Evolutionary conservation across 2,329 filamentous ascomycete genomes (phyloP).

Genomic region (Aureobasidium mangrovei): DNA sequence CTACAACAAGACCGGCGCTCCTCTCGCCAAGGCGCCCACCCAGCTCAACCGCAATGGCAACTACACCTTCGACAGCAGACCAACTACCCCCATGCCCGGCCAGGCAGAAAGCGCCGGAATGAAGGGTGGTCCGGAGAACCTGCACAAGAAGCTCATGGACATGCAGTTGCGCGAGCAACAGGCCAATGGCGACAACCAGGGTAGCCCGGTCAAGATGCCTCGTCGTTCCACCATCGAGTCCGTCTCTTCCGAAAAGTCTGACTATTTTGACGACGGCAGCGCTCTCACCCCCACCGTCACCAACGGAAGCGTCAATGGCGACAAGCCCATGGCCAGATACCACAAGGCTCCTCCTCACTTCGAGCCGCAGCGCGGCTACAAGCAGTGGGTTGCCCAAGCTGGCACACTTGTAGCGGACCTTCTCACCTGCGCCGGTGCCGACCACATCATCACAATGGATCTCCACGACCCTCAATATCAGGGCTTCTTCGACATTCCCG

Average conservation of each 20-base stretch:
- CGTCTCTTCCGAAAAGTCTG: slow-evolving; percentile 23
- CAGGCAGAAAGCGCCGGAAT: slow-evolving; percentile 58
- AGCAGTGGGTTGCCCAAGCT: slow-evolving; percentile 97
- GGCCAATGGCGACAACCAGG: slow-evolving; percentile 20
- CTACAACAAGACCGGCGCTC: slow-evolving; percentile 91
- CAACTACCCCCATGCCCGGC: slow-evolving; percentile 70
- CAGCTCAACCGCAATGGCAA: slow-evolving; percentile 44
- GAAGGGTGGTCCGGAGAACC: slow-evolving; percentile 56
- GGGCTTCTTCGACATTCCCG: slow-evolving; percentile 97
- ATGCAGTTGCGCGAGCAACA: slow-evolving; percentile 53
- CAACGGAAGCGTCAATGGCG: slow-evolving; percentile 51
- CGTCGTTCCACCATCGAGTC: slow-evolving; percentile 24
- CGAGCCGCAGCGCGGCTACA: slow-evolving; percentile 84
- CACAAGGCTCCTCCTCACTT: slow-evolving; percentile 49
- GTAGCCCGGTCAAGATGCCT: slow-evolving; percentile 10
- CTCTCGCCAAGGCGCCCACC: slow-evolving; percentile 60
- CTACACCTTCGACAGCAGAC: slow-evolving; percentile 86
- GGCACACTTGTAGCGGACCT: slow-evolving; percentile 91
- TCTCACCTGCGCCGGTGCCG: slow-evolving; percentile 87
- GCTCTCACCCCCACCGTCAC: slow-evolving; percentile 14
- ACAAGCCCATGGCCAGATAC: slow-evolving; percentile 38
- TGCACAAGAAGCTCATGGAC: slow-evolving; percentile 66
- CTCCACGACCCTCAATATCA: slow-evolving; percentile 95
- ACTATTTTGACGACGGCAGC: slow-evolving; percentile 18
- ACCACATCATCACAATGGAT: slow-evolving; percentile 97